Base-by-base conservation (phyloP, 495 filamentous ascomycete species). In the Trichodelitschia bisporula region DNA sequence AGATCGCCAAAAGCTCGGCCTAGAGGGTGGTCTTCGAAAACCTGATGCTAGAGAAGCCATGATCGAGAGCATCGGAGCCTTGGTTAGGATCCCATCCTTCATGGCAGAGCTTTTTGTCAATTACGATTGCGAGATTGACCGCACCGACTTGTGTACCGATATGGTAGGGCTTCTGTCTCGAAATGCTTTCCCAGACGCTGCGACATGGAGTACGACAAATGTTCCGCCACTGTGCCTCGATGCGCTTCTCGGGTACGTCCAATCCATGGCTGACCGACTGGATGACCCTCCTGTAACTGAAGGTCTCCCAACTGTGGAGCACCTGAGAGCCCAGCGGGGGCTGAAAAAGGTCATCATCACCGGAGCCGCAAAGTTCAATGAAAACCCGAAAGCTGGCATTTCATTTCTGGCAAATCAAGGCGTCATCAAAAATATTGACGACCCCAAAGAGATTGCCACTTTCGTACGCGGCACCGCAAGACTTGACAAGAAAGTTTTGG, bases 201-300 rank as follows among this genome's bases (percentile, higher is more conserved):
- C 83, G 8, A 95, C 84, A 15, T 99, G 86, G 86, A 99, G 86
- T 48, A 99, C 86, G 0, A 93, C 86, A 16, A 99, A 89, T 46
- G 86, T 99, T 8, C 86, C 86, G 12, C 86, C 89, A 2, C 50
- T 99, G 13, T 99, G 89, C 43, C 56, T 99, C 5, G 86, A 99
- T 43, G 74, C 86, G 28, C 61, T 95, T 1, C 59, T 99, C 10
- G 69, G 80, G 11, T 95, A 80, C 39, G 62, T 99, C 25, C 82
- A 89, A 41, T 91, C 73, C 31, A 70, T 99, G 33, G 71, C 79
- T 8, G 84, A 92, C 39, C 61, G 86, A 33, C 51, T 95, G 9
- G 67, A 91, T 37, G 62, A 83, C 33, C 56, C 64, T 18, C 69
- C 72, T 1, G 40, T 53, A 9, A 53, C 47, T 13, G 69, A 76